Evolutionary conservation across 345 rosid species (phyloP).

Genomic region (Dipteronia sinensis): DNA sequence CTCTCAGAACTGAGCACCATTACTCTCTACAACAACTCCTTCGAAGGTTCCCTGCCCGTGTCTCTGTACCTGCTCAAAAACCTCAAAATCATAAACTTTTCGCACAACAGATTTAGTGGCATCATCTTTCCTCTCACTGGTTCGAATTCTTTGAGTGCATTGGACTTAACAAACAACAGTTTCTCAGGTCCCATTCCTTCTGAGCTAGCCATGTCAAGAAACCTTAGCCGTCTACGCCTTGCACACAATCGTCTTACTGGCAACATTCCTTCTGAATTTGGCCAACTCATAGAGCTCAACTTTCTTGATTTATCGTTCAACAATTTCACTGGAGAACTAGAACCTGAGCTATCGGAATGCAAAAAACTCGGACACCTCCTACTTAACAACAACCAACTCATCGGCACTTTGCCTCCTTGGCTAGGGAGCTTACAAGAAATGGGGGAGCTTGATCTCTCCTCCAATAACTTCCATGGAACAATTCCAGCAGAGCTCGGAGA

Average conservation of each 20-base stretch:
- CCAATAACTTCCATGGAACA: constrained; percentile 59
- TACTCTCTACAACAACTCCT: constrained; percentile 79
- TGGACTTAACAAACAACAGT: constrained; percentile 81
- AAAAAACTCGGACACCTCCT: constrained; percentile 64
- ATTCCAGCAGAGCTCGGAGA: constrained; percentile 69
- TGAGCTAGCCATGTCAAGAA: constrained; percentile 51
- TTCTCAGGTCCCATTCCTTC: constrained; percentile 70
- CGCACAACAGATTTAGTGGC: constrained; percentile 71
- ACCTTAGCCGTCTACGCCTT: constrained; percentile 66
- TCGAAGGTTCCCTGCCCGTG: constrained; percentile 68
- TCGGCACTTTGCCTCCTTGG: constrained; percentile 72
- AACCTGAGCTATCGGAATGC: constrained; percentile 51
- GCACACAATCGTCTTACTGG: constrained; percentile 72
- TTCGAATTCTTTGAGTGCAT: constrained; percentile 53
- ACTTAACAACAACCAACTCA: constrained; percentile 57
- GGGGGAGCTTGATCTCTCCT: constrained; percentile 84
- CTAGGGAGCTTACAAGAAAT: constrained; percentile 60
- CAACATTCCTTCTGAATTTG: constrained; percentile 57
- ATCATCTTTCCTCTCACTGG: constrained; percentile 64
- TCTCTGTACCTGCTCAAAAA: constrained; percentile 64
- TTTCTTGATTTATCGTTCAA: constrained; percentile 82
- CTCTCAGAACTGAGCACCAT: constrained; percentile 55
- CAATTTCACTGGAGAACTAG: constrained; percentile 56
- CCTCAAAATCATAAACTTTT: constrained; percentile 74
- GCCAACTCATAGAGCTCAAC: constrained; percentile 55